Evolutionary conservation across 2,329 filamentous ascomycete genomes (phyloP), one percentile per base, ranked within the genome.

Genomic region (Pseudonectria buxi): DNA sequence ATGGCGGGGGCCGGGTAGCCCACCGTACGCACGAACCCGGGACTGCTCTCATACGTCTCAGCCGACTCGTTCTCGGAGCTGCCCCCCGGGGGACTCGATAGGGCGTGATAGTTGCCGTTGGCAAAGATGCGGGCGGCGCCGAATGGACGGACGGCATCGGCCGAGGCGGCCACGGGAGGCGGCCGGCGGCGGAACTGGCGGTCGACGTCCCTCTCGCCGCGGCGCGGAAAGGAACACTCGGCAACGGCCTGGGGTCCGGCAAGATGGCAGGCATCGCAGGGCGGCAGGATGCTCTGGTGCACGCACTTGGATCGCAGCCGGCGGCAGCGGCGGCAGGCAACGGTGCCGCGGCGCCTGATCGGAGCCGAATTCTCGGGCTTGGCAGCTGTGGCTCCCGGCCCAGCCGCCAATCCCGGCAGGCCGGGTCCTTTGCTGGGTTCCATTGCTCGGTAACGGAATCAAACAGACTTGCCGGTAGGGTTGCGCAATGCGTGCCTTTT

Each of bases 261-360:
- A 10, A 36, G 14, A 9, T 24, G 30, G 32, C 48, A 51, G 10
- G 41, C 43, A n/a, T 50, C 40, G 24, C 48, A 51, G 3, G 48
- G 48, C 26, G 46, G 45, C 12, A 9, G 9, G 9, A 26, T 24
- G 10, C 34, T 25, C 9, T 39, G 26, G 37, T 51, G 48, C 14
- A 47, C 30, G 33, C 49, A 53, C 37, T 47, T 53, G 7, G 46
- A 44, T 6, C 49, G 41, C 2, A 47, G 35, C 12, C 49, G 43
- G n/a, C 49, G 46, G 36, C 48, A 53, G n/a, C 49, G 48, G n/a
- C 48, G 41, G 38, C 47, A 53, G 22, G 49, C 49, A 10, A 46
- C 40, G 6, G 43, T 40, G 22, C 47, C 44, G 15, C 49, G 43
- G 14, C 44, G 45, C 28, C 39, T 43, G 22, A 35, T 27, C 9